Percentiles rank a stretch among this genome's conserved stretches.
phyloP scores from a whole-genome alignment of 73 alveolate species.

The Tetrahymena borealis region DNA sequence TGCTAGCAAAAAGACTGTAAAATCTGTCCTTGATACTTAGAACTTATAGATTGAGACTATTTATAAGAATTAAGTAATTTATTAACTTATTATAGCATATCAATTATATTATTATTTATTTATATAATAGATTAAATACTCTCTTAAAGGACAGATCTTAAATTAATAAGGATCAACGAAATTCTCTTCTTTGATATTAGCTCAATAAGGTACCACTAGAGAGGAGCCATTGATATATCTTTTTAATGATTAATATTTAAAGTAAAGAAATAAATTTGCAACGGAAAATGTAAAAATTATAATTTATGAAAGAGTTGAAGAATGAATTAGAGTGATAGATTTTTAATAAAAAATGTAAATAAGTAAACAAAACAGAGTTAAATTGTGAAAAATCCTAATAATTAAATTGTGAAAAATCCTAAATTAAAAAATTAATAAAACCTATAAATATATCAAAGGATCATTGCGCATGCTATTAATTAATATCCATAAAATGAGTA shows the following conservation, averaged over 20 bases:
- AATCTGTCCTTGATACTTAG: neutral
- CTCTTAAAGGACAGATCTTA: neutral
- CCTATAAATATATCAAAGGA: no score
- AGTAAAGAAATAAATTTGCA: neutral
- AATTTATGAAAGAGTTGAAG: neutral
- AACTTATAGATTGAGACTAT: neutral
- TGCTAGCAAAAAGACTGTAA: neutral
- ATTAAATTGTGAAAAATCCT: no score
- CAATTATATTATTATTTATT: neutral
- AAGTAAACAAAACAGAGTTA: no score
- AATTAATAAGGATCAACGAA: neutral
- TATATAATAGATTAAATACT: neutral
- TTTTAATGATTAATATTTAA: neutral
- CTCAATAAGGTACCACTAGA: neutral
- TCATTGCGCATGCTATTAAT: no score
- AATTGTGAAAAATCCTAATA: no score
- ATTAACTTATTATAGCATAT: neutral
- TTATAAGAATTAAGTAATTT: neutral
- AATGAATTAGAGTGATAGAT: neutral
- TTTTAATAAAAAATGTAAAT: no score
- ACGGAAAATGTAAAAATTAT: neutral
- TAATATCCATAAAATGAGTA: no score
- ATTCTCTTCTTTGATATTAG: neutral
- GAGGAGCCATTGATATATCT: neutral
- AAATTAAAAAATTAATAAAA: no score